phyloP scores from a whole-genome alignment of 371 early-diverging fungal species.

The Lichtheimia hyalospora region DNA sequence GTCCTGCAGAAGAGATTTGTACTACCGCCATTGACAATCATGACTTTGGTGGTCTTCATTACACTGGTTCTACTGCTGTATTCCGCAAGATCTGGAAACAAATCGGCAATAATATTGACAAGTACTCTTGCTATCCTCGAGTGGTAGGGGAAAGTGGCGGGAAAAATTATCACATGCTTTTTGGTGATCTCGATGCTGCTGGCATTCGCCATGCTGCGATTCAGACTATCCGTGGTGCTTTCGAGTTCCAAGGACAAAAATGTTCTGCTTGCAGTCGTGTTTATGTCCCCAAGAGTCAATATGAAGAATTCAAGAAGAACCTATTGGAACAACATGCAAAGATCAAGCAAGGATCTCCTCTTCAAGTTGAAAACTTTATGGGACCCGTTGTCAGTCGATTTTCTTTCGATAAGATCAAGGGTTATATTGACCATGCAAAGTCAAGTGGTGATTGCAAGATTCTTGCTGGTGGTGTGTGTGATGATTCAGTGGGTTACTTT shows the following conservation, averaged over 20 bases:
- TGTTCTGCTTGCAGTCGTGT: constrained; percentile 93
- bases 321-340: constrained; percentile 68
- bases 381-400: constrained; percentile 86
- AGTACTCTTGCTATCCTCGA: constrained; percentile 92
- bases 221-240: constrained; percentile 91
- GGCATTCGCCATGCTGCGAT: constrained; percentile 59
- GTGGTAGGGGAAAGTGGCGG: constrained; percentile 98
- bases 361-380: constrained; percentile 78
- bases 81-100: constrained; percentile 94
- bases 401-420: constrained; percentile 93
- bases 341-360: constrained; percentile 86
- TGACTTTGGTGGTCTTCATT: constrained; percentile 95
- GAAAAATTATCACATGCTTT: constrained; percentile 97
- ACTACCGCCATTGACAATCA: constrained; percentile 75
- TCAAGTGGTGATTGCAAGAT: constrained; percentile 65
- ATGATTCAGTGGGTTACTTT: constrained; percentile 88
- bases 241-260: constrained; percentile 98
- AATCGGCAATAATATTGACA: constrained; percentile 88
- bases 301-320: constrained; percentile 71
- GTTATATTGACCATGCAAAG: constrained; percentile 81
- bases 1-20: constrained; percentile 79
- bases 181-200: constrained; percentile 58
- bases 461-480: constrained; percentile 80
- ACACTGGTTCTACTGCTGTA: constrained; percentile 93
- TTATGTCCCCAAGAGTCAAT: constrained; percentile 87